A percentile compares a stretch with the other conserved stretches of the same genome.
Conservation (phyloP, 257 asterid genomes). For the Coffea eugenioides region DNA sequence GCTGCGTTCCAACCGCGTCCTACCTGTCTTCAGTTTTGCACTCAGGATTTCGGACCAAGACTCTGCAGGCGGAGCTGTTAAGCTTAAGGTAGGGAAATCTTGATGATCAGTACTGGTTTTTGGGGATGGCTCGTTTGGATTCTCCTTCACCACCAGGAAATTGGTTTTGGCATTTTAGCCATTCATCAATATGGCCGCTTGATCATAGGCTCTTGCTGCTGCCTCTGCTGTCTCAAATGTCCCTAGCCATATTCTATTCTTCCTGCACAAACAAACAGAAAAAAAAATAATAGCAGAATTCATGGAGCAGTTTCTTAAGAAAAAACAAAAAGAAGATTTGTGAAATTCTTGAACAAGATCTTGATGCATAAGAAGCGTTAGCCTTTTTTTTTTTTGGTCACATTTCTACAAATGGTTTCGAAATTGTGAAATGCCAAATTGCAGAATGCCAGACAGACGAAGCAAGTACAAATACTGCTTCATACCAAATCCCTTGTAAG, state of each 20-base stretch:
- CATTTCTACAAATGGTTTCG: not conserved
- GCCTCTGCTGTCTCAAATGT: constrained; percentile 75
- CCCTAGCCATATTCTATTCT: constrained; percentile 81
- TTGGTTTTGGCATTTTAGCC: constrained; percentile 72
- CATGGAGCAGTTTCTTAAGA: not conserved
- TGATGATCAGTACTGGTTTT: not conserved
- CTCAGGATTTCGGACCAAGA: constrained; percentile 37
- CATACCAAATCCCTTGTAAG: not conserved
- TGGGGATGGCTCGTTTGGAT: not conserved
- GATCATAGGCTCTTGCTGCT: constrained; percentile 71
- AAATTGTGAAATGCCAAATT: not conserved
- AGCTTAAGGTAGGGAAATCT: not conserved
- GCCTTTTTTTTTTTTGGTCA: not conserved
- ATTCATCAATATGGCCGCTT: constrained; percentile 67
- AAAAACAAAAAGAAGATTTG: not conserved
- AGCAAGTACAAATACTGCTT: not conserved
- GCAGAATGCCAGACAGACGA: not conserved
- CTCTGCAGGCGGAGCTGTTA: constrained; percentile 11
- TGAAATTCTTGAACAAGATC: not conserved
- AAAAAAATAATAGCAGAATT: not conserved
- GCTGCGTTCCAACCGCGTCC: too few relatives aligned
- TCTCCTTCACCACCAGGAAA: constrained; percentile 32
- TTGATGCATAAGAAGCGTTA: not conserved
- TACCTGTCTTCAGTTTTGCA: constrained; percentile 46
- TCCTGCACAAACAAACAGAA: constrained; percentile 27